These are phyloP conservation scores for Colletotrichum musicola DNA, from an alignment of 2,329 filamentous ascomycete species.

Conservation along the genomic window DNA sequence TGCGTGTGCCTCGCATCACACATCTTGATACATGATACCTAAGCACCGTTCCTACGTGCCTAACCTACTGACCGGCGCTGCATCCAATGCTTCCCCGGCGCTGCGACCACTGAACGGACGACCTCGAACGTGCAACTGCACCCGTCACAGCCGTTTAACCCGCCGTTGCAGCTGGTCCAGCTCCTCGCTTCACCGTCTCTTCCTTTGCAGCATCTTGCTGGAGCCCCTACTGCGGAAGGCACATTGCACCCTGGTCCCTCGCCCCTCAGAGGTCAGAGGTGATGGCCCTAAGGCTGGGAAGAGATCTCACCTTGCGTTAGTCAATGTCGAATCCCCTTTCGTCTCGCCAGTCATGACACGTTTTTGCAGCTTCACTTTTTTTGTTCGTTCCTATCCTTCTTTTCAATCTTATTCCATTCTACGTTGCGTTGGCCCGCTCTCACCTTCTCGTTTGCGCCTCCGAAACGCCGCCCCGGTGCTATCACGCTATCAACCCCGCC, in stretches of 20 bases:
- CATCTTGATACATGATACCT: neutral
- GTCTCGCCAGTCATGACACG: slow-evolving; percentile 6
- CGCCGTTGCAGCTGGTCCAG: neutral
- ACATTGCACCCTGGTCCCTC: neutral
- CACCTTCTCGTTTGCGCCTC: neutral
- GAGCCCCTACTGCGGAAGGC: neutral
- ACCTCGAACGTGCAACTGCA: neutral
- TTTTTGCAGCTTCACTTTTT: slow-evolving; percentile 15
- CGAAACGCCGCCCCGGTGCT: neutral
- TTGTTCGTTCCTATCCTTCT: neutral
- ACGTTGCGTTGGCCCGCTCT: neutral
- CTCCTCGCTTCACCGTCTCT: neutral
- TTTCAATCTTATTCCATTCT: neutral
- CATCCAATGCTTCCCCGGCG: neutral
- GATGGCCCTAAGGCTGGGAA: neutral
- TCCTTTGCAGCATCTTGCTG: neutral
- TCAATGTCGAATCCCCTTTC: neutral
- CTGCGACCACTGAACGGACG: slow-evolving; percentile 22
- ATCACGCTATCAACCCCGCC: no score
- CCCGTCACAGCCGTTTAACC: neutral
- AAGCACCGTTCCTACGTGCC: no score
- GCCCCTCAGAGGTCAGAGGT: neutral
- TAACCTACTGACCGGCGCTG: no score
- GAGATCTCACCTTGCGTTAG: no score
- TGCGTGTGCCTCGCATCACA: slow-evolving; percentile 11